Base-by-base conservation (phyloP, 2,329 filamentous ascomycete genomes). In the Colletotrichum aenigma region DNA sequence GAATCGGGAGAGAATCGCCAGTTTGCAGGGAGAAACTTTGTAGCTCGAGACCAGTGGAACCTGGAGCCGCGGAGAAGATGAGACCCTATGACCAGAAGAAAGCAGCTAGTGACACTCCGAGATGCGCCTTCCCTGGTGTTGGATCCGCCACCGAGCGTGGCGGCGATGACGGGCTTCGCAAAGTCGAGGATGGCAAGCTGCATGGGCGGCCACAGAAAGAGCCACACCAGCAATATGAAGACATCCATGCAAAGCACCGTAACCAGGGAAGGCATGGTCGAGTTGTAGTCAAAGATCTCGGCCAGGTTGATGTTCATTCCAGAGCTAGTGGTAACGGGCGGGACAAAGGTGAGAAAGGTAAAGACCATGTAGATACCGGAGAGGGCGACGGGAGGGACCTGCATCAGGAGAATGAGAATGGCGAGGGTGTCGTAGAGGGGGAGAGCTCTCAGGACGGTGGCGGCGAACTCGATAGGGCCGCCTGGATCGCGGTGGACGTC, bases 371-470 rank as follows among this genome's bases (percentile, higher is more conserved):
- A 97, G 81, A 98, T 95, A 84, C 95, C 89, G 78, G 96, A 96
- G 81, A 98, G 90, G 74, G 96, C 93, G 81, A 96, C 93, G 26
- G 96, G 95, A 34, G 96, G 96, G 12, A 98, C 92, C 83, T 98
- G 96, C 85, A 98, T 94, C 79, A 98, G 91, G 81, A 98, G 94
- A 86, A 98, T 98, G 84, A 98, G 92, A 81, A 98, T 98, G 83
- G 96, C 96, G 86, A 98, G 95, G 76, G 96, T 98, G 87, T 98
- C 96, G 87, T 95, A 94, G 82, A 98, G 92, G 70, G 96, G 96
- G 81, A 96, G 96, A 68, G 96, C 95, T 81, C 93, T 93, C 83
- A 98, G 91, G 80, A 98, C 96, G 71, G 96, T 98, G 79, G 95
- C 91, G 78, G 94, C 94, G 78, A 97, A 89, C 80, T 94, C 93